Evolutionary conservation across 345 rosid genomes (phyloP).

Genomic region (Zanthoxylum bungeanum): DNA sequence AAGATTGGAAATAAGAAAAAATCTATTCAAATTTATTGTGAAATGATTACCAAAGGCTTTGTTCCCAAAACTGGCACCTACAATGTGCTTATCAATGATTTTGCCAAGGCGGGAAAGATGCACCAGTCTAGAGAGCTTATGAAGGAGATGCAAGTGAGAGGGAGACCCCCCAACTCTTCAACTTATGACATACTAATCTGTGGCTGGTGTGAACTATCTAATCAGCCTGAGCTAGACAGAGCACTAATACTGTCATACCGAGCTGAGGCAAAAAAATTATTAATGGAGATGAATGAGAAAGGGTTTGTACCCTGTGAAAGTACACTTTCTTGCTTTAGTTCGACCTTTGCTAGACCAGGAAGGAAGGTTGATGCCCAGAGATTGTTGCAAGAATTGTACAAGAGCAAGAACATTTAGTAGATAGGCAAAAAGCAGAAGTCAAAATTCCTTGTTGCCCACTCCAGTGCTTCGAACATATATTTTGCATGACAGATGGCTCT

Average conservation of each 20-base stretch:
- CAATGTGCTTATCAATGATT: constrained; percentile 63
- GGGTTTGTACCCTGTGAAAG: constrained; percentile 58
- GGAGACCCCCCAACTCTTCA: constrained; percentile 56
- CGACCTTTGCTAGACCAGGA: constrained; percentile 61
- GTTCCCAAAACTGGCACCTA: constrained; percentile 74
- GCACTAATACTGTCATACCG: constrained; percentile 40
- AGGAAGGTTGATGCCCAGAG: constrained; percentile 52
- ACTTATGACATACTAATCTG: constrained; percentile 70
- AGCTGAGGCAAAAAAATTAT: constrained; percentile 56
- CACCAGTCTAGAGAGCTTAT: constrained; percentile 70
- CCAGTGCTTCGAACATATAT: background rate
- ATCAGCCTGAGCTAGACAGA: constrained; percentile 47
- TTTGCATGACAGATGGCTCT: background rate
- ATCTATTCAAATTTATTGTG: constrained; percentile 57
- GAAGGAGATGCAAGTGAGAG: constrained; percentile 71
- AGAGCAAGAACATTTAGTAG: constrained; percentile 29
- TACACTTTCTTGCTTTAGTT: constrained; percentile 58
- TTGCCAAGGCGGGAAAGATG: constrained; percentile 70
- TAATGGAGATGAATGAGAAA: constrained; percentile 65
- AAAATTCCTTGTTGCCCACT: background rate
- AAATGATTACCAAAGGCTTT: constrained; percentile 74
- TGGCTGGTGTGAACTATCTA: constrained; percentile 66
- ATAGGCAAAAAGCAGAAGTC: background rate
- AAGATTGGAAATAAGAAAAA: constrained; percentile 70
- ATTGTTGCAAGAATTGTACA: constrained; percentile 48